These are phyloP conservation scores for Xylaria hypoxylon DNA, from an alignment of 2,329 filamentous ascomycete genomes.

Conservation along the genomic window DNA sequence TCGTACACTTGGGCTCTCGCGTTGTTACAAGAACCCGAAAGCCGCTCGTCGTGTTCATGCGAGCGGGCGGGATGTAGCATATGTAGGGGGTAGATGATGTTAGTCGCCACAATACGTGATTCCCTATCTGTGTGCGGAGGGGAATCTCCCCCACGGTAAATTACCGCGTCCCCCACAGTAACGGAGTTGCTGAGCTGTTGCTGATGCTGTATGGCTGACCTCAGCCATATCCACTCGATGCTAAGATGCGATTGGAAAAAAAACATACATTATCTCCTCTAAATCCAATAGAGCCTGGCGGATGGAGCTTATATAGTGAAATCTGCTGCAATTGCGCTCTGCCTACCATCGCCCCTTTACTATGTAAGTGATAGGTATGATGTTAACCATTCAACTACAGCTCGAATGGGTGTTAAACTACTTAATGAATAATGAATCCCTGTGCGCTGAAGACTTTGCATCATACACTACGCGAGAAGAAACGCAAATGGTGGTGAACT, in stretches of 20 bases:
- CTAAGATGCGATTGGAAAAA: background rate
- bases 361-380: background rate
- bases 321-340: background rate
- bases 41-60: background rate
- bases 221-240: slow-evolving; percentile 18
- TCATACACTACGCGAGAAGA: background rate
- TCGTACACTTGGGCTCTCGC: background rate
- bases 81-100: background rate
- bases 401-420: background rate
- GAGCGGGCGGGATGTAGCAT: background rate
- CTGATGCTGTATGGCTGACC: background rate
- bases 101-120: background rate
- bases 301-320: background rate
- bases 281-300: background rate
- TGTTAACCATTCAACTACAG: background rate
- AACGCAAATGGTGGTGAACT: background rate
- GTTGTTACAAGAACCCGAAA: background rate
- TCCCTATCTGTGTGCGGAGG: background rate
- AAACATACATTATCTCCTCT: background rate
- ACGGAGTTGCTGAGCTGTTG: background rate
- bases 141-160: slow-evolving; percentile 12
- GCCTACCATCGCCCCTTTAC: background rate
- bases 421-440: background rate
- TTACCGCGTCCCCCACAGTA: background rate
- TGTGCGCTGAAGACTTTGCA: background rate